Percentiles rank a stretch among this genome's conserved stretches.
These are phyloP conservation scores for Stromatinia cepivora DNA, from an alignment of 2,329 filamentous ascomycete species.

Conservation along the genomic window DNA sequence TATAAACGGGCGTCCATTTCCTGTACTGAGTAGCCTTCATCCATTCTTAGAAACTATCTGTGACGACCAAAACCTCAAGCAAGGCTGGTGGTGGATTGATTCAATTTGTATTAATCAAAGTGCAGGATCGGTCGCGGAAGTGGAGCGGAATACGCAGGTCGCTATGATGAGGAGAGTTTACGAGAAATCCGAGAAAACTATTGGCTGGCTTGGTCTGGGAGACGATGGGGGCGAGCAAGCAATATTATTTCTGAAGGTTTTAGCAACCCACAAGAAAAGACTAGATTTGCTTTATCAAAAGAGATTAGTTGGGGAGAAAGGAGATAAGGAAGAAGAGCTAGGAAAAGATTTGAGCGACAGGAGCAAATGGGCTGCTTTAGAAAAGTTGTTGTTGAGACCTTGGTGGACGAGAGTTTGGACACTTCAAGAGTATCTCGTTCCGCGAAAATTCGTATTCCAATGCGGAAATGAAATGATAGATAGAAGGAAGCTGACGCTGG, in stretches of 20 bases:
- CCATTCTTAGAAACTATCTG: not conserved
- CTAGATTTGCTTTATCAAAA: not conserved
- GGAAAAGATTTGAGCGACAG: not conserved
- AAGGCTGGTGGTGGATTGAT: slow-evolving; percentile 13
- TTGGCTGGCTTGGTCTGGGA: slow-evolving; percentile 5
- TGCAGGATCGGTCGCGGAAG: not conserved
- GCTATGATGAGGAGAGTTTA: slow-evolving; percentile 3
- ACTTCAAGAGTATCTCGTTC: slow-evolving; percentile 25
- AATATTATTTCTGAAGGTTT: not conserved
- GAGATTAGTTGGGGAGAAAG: not conserved
- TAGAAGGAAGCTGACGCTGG: not conserved
- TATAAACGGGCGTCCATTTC: not conserved
- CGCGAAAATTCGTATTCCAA: slow-evolving; percentile 22
- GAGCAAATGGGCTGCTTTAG: slow-evolving; percentile 15
- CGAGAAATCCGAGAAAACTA: not conserved
- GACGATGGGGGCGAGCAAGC: not conserved
- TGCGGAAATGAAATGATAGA: slow-evolving; percentile 16
- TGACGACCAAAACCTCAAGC: not conserved
- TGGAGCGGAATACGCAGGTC: not conserved
- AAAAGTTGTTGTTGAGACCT: slow-evolving; percentile 17
- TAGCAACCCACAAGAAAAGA: not conserved
- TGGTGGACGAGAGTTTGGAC: slow-evolving; percentile 28
- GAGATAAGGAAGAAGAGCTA: not conserved
- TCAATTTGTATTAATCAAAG: slow-evolving; percentile 10
- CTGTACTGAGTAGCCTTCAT: not conserved